Conservation (phyloP, 352 stramenopile genomes). For the Blastocystis sp. region DNA sequence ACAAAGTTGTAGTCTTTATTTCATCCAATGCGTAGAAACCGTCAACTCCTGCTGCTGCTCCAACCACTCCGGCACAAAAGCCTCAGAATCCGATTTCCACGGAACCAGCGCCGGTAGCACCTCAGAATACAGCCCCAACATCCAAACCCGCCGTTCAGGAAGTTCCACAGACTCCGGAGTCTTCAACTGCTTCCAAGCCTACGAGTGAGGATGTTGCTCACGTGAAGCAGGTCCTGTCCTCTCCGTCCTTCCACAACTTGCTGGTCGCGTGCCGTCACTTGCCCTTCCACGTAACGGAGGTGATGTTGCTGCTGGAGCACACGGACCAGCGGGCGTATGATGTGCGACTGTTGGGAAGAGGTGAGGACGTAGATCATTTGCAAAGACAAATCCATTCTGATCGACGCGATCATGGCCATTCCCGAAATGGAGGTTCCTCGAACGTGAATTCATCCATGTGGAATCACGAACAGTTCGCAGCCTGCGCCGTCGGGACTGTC, state of each 20-base stretch:
- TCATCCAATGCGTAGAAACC: too few relatives aligned
- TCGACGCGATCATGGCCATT: constrained; percentile 14
- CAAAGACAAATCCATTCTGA: background rate
- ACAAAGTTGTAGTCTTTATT: background rate
- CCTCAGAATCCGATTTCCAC: background rate
- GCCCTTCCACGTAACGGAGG: background rate
- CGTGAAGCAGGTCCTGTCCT: background rate
- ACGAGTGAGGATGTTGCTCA: constrained; percentile 13
- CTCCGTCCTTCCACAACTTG: background rate
- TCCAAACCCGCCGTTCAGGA: background rate
- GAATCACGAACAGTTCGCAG: background rate
- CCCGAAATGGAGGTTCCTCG: background rate
- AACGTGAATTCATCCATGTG: background rate
- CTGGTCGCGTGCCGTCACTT: background rate
- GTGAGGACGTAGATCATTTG: background rate
- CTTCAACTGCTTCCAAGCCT: too few relatives aligned
- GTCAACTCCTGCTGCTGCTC: background rate
- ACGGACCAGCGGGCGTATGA: background rate
- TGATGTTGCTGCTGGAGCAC: constrained; percentile 3
- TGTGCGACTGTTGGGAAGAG: background rate
- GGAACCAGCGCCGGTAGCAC: background rate
- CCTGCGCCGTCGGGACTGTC: constrained; percentile 70
- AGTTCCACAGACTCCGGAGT: background rate
- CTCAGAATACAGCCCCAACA: background rate
- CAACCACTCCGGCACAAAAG: background rate